A percentile compares a stretch with the other conserved stretches of the same genome.
These are phyloP conservation scores for Dovyalis caffra DNA, from an alignment of 345 rosid genomes.

Conservation along the genomic window DNA sequence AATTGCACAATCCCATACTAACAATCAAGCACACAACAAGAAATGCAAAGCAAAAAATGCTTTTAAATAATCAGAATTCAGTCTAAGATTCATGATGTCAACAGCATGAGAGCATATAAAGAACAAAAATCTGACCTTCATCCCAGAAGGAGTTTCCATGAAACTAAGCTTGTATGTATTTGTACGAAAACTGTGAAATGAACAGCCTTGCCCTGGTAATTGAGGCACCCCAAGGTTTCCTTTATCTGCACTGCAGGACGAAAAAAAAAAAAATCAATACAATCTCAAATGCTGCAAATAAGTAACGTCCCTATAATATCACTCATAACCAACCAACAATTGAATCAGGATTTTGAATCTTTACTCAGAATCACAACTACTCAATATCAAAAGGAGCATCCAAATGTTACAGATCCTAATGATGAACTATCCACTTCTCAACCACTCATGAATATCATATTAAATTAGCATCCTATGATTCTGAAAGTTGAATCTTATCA, in stretches of 20 bases:
- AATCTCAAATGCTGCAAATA: not conserved
- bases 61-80: not conserved
- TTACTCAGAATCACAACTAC: not conserved
- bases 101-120: not conserved
- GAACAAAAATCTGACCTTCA: slow-evolving; percentile 55
- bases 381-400: not conserved
- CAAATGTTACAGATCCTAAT: too few relatives aligned
- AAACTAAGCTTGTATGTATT: slow-evolving; percentile 93
- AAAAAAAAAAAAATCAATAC: not conserved
- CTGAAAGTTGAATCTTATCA: too few relatives aligned
- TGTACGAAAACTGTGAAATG: slow-evolving; percentile 87
- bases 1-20: not conserved
- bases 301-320: not conserved
- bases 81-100: too few relatives aligned
- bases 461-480: too few relatives aligned
- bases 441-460: too few relatives aligned
- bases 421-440: not conserved
- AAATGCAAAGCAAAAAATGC: not conserved
- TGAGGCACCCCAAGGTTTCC: slow-evolving; percentile 90
- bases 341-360: not conserved
- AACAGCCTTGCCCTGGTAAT: slow-evolving; percentile 93
- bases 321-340: not conserved
- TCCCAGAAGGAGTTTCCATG: slow-evolving; percentile 96
- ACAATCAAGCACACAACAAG: not conserved
- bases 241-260: slow-evolving; percentile 49